Base-by-base conservation (phyloP, 805 yeast genomes). In the Blastobotrys parvus region DNA sequence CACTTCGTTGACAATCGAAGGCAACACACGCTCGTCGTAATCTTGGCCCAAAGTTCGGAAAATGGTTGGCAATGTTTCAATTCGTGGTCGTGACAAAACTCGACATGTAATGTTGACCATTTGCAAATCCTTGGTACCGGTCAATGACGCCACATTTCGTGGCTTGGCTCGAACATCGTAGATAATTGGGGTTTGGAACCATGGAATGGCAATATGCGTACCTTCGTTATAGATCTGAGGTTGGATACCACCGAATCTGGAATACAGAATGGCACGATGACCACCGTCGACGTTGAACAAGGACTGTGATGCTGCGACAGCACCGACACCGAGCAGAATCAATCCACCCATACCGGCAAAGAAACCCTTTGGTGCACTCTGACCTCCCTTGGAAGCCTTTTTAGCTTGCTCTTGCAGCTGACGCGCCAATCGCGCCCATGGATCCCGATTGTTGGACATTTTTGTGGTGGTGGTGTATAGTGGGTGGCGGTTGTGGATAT, bases 81-180 rank as follows among this genome's bases (percentile, higher is more conserved):
- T 74, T 45, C 83, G 82, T 0, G 98, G 98, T 62, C 89, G 80
- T 44, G 94, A 82, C 55, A 92, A 75, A 20, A 92, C 98, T 70
- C 98, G 82, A 65, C 98, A 92, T n/a, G 97, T 90, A 60, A 92
- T 90, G 65, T 88, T 92, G 39, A 92, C 98, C 98, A 92, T 92
- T 70, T 92, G 98, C 61, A 92, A 74, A 67, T 92, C 98, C 69
- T 92, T 92, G 18, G 98, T 92, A 52, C 98, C 98, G 1, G 98
- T 92, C 57, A 94, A 74, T 20, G 96, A 86, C 11, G 97, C 85
- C 48, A 92, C 94, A 55, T 88, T 88, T 67, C 97, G 80, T 46
- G 98, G 98, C 62, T 87, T 90, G 38, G 98, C 97, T 58, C 98
- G 78, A 47, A 92, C 95, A 61, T 92, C 97, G 64, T 83, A 92